These are phyloP conservation scores for Verticillium dahliae DNA, from an alignment of 2,329 filamentous ascomycete species.

Conservation along the genomic window DNA sequence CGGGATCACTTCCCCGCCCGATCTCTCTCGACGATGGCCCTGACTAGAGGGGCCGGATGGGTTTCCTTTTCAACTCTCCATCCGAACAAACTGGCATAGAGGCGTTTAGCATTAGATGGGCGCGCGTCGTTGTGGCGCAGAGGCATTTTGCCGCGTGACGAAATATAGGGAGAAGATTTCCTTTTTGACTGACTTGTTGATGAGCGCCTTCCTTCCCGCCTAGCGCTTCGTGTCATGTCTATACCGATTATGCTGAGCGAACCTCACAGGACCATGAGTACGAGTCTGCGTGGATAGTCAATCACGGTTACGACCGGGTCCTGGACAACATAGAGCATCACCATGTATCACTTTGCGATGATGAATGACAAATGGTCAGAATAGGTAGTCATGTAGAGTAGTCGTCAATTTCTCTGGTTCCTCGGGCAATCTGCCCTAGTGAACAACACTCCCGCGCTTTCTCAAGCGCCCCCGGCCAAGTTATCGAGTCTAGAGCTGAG, in stretches of 20 bases:
- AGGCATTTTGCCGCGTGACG: not conserved
- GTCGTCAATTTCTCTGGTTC: not conserved
- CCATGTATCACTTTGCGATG: too few relatives aligned
- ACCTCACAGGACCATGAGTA: too few relatives aligned
- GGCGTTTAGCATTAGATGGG: slow-evolving; percentile 1
- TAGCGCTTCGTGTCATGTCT: too few relatives aligned
- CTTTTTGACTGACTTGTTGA: not conserved
- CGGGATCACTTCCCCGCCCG: not conserved
- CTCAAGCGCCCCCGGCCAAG: not conserved
- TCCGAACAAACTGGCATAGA: not conserved
- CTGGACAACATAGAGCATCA: too few relatives aligned
- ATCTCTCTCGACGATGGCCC: not conserved
- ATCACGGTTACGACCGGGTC: too few relatives aligned
- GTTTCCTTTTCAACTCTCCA: not conserved
- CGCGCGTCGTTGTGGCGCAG: not conserved
- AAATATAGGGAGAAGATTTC: not conserved
- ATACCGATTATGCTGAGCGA: too few relatives aligned
- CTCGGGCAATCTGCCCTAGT: not conserved
- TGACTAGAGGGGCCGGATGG: not conserved
- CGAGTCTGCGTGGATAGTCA: too few relatives aligned
- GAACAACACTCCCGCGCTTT: not conserved
- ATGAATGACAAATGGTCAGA: too few relatives aligned
- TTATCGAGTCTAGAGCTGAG: not conserved
- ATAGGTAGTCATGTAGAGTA: not conserved
- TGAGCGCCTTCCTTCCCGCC: too few relatives aligned